A percentile compares a stretch with the other conserved stretches of the same genome.
These are phyloP conservation scores for Cytospora schulzeri DNA, from an alignment of 2,329 filamentous ascomycete genomes.

Conservation along the genomic window DNA sequence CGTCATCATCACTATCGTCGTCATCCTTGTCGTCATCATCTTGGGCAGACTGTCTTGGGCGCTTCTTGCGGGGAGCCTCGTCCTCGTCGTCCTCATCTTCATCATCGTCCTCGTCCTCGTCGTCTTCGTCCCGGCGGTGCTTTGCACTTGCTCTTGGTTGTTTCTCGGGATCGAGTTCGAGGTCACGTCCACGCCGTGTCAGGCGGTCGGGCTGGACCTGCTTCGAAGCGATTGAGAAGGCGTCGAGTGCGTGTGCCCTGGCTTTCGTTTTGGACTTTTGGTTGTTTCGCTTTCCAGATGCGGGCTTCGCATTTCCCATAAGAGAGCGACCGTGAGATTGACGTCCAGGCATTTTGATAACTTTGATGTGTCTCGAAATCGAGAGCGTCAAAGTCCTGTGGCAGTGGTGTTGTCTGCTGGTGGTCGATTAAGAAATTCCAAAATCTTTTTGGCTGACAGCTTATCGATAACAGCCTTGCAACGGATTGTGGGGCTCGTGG, in stretches of 20 bases:
- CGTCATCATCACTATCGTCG: slow-evolving; percentile 59
- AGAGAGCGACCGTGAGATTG: slow-evolving; percentile 60
- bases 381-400: neutral
- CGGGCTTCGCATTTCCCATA: slow-evolving; percentile 36
- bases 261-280: slow-evolving; percentile 51
- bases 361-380: neutral
- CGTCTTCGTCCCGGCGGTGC: slow-evolving; percentile 47
- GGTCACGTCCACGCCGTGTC: slow-evolving; percentile 45
- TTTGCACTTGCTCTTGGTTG: slow-evolving; percentile 39
- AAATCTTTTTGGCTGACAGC: slow-evolving; percentile 22
- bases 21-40: slow-evolving; percentile 47
- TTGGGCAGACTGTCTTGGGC: slow-evolving; percentile 42
- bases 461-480: slow-evolving; percentile 23
- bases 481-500: neutral
- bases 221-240: slow-evolving; percentile 59
- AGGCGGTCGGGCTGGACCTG: slow-evolving; percentile 47
- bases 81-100: slow-evolving; percentile 67
- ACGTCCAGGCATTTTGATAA: slow-evolving; percentile 54
- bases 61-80: slow-evolving; percentile 50
- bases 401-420: neutral
- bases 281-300: slow-evolving; percentile 34
- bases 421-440: neutral
- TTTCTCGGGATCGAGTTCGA: slow-evolving; percentile 51
- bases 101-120: slow-evolving; percentile 55
- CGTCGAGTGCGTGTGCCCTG: slow-evolving; percentile 55